phyloP scores from a whole-genome alignment of 2,329 filamentous ascomycete genomes.

The Phyllosticta citriasiana region DNA sequence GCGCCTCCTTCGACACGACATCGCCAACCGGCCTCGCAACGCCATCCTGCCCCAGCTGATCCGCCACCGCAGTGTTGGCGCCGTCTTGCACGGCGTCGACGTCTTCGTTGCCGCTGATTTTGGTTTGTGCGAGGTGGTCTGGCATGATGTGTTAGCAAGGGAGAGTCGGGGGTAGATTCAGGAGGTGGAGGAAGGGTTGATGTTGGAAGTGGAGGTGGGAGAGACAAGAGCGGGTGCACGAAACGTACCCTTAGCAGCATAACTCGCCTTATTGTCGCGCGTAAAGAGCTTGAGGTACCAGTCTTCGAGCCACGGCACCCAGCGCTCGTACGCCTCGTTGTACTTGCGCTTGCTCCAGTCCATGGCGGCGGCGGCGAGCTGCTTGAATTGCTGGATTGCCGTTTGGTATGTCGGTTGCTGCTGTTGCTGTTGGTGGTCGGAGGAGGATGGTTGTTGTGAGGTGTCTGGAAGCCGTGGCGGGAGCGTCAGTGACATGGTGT shows the following conservation, averaged over 20 bases:
- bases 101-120: slow-evolving; percentile 57
- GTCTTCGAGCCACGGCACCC: slow-evolving; percentile 71
- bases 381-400: background rate
- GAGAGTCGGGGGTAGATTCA: too few relatives aligned
- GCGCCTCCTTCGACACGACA: slow-evolving; percentile 50
- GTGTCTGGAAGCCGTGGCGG: background rate
- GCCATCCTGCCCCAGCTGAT: slow-evolving; percentile 59
- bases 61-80: slow-evolving; percentile 51
- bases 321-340: slow-evolving; percentile 62
- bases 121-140: slow-evolving; percentile 60
- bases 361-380: slow-evolving; percentile 1
- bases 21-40: slow-evolving; percentile 56
- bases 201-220: background rate
- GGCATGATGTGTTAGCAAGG: background rate
- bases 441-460: background rate
- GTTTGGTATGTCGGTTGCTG: background rate
- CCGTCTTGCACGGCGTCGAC: slow-evolving; percentile 60
- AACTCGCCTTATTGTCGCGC: slow-evolving; percentile 67
- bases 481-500: background rate
- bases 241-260: slow-evolving; percentile 53
- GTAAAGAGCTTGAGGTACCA: slow-evolving; percentile 63
- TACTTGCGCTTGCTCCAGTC: slow-evolving; percentile 54
- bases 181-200: background rate
- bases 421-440: background rate
- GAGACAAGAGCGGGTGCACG: background rate